Evolutionary conservation across 495 filamentous ascomycete species (phyloP), one percentile per base, ranked within the genome.

Genomic region (Penicillium samsonianum): DNA sequence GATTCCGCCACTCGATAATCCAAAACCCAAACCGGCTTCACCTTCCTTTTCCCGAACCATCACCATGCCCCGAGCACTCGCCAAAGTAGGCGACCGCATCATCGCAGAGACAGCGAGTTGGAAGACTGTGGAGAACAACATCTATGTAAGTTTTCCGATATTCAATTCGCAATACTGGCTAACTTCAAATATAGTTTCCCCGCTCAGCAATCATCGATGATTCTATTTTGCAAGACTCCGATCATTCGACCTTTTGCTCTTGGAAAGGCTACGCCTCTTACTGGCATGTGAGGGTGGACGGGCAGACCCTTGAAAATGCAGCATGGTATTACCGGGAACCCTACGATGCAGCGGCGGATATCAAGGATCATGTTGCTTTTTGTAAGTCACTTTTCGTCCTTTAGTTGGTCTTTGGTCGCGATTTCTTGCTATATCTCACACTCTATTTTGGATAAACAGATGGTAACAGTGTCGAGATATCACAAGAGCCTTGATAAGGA

Each of bases 321-420:
- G 87, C 85, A 19, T 89, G 87, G 87, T 87, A 83, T 61, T 90
- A 89, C 59, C 79, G 83, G 12, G 66, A 78, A 23, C 77, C 86
- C 7, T 81, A 80, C 49, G 80, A 82, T 20, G 81, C 78, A 60
- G 84, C 83, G 7, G 70, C 67, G 44, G 73, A 80, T 53, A 84
- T 87, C 62, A 84, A 84, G 67, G 80, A 82, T 61, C 77, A 82
- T 65, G 80, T 90, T 55, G 86, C 85, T 12, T 89, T 90, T 68
- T 87, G 84, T 86, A 73, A 78, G 82, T 75, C 17, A 4, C 17
- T 25, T 22, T 23, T 54, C 35, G 10, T 10, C n/a, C n/a, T n/a
- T n/a, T n/a, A n/a, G n/a, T n/a, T n/a, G n/a, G n/a, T n/a, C n/a
- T n/a, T n/a, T n/a, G n/a, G n/a, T n/a, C n/a, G n/a, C n/a, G n/a